phyloP scores from a whole-genome alignment of 2,329 filamentous ascomycete genomes.

The Exophiala sideris region DNA sequence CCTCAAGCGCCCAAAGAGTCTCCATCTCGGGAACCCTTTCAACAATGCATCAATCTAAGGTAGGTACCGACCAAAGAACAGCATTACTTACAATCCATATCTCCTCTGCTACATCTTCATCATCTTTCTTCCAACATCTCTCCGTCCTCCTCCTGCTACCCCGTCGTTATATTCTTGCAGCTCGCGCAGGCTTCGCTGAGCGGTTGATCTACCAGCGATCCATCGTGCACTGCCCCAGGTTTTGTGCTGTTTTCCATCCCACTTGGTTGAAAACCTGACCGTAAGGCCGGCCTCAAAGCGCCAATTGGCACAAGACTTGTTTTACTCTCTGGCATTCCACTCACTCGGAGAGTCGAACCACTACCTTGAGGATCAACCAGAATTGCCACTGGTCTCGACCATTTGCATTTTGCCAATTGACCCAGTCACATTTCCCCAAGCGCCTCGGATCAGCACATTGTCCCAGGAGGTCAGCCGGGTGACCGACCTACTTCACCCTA shows the following conservation, averaged over 20 bases:
- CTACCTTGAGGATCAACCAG: neutral
- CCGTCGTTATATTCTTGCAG: conserved; percentile 13
- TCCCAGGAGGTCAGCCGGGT: conserved; percentile 15
- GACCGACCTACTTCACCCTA: conserved; percentile 15
- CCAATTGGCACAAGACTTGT: conserved; percentile 22
- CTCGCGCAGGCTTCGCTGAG: conserved; percentile 31
- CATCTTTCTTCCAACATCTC: conserved; percentile 7
- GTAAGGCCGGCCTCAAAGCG: conserved; percentile 21
- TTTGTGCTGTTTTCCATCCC: conserved; percentile 8
- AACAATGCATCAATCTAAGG: conserved; percentile 6
- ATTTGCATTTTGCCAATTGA: conserved; percentile 10
- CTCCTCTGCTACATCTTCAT: conserved; percentile 10
- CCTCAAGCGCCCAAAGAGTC: conserved; percentile 21
- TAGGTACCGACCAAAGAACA: conserved; percentile 3
- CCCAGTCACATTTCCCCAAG: conserved; percentile 15
- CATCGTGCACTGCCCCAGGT: conserved; percentile 3
- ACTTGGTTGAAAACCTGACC: conserved; percentile 10
- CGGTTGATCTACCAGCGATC: conserved; percentile 7
- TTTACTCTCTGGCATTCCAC: conserved; percentile 11
- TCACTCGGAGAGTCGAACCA: conserved; percentile 7
- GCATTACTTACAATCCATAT: conserved; percentile 8
- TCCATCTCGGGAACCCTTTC: conserved; percentile 7
- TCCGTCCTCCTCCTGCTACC: neutral
- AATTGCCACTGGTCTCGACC: neutral
- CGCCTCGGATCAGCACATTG: conserved; percentile 12